Conservation (phyloP, 2,329 filamentous ascomycete genomes). For the Hyphodiscus sp. region DNA sequence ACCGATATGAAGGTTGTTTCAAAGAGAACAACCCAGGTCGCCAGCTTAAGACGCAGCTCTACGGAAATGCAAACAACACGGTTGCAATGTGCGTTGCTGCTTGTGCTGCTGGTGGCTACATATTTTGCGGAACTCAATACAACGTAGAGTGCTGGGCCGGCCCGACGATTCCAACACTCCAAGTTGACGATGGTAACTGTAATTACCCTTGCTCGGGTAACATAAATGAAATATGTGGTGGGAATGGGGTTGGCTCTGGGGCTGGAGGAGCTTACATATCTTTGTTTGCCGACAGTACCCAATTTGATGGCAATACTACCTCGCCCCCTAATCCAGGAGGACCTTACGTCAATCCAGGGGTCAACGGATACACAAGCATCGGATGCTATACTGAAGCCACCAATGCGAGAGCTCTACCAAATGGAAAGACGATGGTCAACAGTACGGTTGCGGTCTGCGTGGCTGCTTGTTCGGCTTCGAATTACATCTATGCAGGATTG, state of each 20-base stretch:
- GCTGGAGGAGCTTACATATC: constrained; percentile 39
- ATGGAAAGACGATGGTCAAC: constrained; percentile 6
- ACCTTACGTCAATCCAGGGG: constrained; percentile 26
- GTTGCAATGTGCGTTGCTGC: constrained; percentile 20
- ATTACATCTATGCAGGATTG: constrained; percentile 36
- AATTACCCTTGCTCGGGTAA: constrained; percentile 45
- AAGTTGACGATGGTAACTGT: constrained; percentile 42
- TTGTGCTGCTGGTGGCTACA: constrained; percentile 26
- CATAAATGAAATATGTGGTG: constrained; percentile 46
- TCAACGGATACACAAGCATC: constrained; percentile 27
- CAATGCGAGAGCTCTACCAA: constrained; percentile 13
- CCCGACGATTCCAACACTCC: constrained; percentile 37
- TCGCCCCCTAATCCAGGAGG: constrained; percentile 10
- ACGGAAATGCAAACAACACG: constrained; percentile 15
- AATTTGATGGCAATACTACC: constrained; percentile 17
- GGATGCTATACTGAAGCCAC: constrained; percentile 31
- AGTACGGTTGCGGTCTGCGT: constrained; percentile 18
- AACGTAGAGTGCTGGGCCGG: constrained; percentile 50
- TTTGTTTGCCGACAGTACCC: constrained; percentile 35
- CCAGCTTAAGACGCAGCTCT: constrained; percentile 9
- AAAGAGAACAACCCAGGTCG: constrained; percentile 45
- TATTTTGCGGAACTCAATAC: constrained; percentile 42
- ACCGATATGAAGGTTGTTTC: constrained; percentile 49
- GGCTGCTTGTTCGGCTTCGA: constrained; percentile 16
- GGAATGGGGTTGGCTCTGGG: constrained; percentile 36